phyloP scores from a whole-genome alignment of 1,284 basidiomycete species.

The Ustilago shanxiensis region DNA sequence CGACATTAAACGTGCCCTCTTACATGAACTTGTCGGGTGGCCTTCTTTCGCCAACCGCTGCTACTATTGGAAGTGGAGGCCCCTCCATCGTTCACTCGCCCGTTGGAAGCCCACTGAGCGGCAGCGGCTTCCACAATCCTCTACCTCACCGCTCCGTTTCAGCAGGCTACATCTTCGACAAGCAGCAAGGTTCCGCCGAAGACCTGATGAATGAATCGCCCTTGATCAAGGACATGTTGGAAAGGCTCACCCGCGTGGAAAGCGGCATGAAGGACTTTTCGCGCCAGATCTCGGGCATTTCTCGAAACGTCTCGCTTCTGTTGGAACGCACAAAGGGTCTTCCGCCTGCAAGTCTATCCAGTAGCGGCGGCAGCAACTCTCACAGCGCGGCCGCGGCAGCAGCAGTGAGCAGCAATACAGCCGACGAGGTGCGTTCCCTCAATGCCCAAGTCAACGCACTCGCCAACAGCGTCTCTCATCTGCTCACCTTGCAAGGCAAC shows the following conservation, averaged over 20 bases:
- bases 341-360: constrained; percentile 35
- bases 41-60: constrained; percentile 54
- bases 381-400: constrained; percentile 4
- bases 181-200: constrained; percentile 18
- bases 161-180: constrained; percentile 32
- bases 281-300: constrained; percentile 79
- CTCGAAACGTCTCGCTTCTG: constrained; percentile 81
- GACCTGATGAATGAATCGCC: constrained; percentile 29
- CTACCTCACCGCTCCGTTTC: constrained; percentile 33
- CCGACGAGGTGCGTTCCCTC: constrained; percentile 57
- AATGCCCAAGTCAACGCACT: constrained; percentile 56
- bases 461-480: constrained; percentile 56
- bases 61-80: constrained; percentile 38
- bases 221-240: constrained; percentile 80
- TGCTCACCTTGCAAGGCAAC: constrained; percentile 46
- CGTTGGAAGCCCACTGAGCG: constrained; percentile 36
- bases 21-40: constrained; percentile 47
- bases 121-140: constrained; percentile 22
- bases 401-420: constrained; percentile 8
- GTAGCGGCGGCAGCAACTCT: constrained; percentile 20
- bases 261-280: constrained; percentile 79
- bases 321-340: constrained; percentile 74
- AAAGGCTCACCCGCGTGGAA: constrained; percentile 81
- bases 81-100: constrained; percentile 31
- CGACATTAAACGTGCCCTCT: constrained; percentile 32